These are phyloP conservation scores for Lindgomyces ingoldianus DNA, from an alignment of 495 filamentous ascomycete species.

Conservation along the genomic window DNA sequence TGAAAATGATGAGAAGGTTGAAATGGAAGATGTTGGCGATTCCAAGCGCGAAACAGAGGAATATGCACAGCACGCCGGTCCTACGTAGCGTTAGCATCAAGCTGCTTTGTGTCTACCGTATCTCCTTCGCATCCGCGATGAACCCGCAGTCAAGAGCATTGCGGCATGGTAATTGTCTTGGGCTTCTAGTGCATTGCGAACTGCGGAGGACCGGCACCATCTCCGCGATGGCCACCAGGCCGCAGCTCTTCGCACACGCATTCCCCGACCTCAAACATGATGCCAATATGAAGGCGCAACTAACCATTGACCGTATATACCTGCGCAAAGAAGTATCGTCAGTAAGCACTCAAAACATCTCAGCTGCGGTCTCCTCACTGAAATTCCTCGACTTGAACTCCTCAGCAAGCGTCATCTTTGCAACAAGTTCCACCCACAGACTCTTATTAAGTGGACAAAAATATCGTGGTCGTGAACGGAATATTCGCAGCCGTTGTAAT, in stretches of 20 bases:
- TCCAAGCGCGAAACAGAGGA: slow-evolving; percentile 92
- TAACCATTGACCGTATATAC: slow-evolving; percentile 99
- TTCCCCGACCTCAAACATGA: background rate
- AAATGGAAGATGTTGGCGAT: slow-evolving; percentile 86
- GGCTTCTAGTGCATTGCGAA: background rate
- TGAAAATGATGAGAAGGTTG: slow-evolving; percentile 64
- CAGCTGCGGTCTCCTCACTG: slow-evolving; percentile 64
- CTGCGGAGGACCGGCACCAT: background rate
- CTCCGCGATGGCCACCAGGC: background rate
- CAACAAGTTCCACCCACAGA: background rate
- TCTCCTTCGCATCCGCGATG: background rate
- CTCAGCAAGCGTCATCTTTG: slow-evolving; percentile 54
- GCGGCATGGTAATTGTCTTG: background rate
- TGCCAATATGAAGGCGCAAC: slow-evolving; percentile 40
- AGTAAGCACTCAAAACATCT: slow-evolving; percentile 15
- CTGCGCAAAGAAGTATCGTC: slow-evolving; percentile 53
- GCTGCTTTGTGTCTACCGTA: background rate
- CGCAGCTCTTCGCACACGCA: background rate
- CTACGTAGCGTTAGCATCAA: slow-evolving; percentile 53
- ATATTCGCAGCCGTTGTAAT: background rate
- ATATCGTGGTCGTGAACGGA: background rate
- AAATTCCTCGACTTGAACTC: slow-evolving; percentile 97
- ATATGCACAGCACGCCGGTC: slow-evolving; percentile 90
- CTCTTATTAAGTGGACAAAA: background rate
- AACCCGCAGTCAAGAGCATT: background rate